Conservation (phyloP, 1,284 basidiomycete species). For the Sanguinoderma infundibulare region DNA sequence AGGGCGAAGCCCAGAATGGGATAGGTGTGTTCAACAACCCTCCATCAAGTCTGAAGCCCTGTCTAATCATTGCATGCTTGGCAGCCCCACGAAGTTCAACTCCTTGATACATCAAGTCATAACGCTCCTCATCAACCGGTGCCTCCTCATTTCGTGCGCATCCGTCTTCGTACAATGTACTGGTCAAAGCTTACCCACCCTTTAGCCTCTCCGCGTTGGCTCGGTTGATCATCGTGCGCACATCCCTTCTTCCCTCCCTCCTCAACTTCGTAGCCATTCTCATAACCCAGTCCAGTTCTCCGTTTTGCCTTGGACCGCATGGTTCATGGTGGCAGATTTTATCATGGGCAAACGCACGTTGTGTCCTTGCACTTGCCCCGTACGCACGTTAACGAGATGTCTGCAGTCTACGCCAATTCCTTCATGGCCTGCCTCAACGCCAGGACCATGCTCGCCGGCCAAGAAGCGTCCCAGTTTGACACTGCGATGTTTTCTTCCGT, state of each 20-base stretch:
- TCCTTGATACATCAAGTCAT: constrained; percentile 15
- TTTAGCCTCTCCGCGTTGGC: constrained; percentile 17
- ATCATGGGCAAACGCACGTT: constrained; percentile 25
- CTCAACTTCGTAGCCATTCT: not conserved
- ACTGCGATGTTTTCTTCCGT: constrained; percentile 23
- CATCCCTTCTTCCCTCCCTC: not conserved
- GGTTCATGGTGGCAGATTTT: constrained; percentile 26
- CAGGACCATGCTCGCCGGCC: constrained; percentile 14
- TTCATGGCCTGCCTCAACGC: constrained; percentile 26
- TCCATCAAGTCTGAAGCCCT: not conserved
- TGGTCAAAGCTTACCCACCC: not conserved
- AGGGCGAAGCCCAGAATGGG: constrained; percentile 15
- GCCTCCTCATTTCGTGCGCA: constrained; percentile 22
- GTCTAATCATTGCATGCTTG: not conserved
- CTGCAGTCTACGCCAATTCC: constrained; percentile 24
- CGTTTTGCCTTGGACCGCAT: constrained; percentile 23
- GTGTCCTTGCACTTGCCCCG: fast-evolving
- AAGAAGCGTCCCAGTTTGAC: constrained; percentile 15
- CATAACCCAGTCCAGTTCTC: constrained; percentile 10
- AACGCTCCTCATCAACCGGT: constrained; percentile 24
- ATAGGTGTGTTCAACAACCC: constrained; percentile 3
- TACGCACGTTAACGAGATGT: not conserved
- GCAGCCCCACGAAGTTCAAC: constrained; percentile 6
- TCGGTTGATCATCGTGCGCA: constrained; percentile 13
- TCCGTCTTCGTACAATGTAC: not conserved